These are phyloP conservation scores for Fonsecaea nubica DNA, from an alignment of 2,329 filamentous ascomycete species.

Conservation along the genomic window DNA sequence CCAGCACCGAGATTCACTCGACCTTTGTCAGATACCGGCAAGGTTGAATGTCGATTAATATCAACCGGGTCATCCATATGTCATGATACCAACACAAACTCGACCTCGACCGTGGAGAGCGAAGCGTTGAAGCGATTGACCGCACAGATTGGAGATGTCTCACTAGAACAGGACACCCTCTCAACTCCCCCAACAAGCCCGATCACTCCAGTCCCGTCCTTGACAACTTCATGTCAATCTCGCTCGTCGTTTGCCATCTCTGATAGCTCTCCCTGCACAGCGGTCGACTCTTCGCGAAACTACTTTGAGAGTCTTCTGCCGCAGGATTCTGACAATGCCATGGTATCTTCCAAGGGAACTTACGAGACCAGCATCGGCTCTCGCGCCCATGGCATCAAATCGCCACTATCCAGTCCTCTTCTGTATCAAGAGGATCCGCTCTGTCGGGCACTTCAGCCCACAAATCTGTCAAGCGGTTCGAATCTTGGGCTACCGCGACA, in stretches of 20 bases:
- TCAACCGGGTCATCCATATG: not conserved
- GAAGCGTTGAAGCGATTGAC: conserved; percentile 5
- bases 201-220: conserved; percentile 31
- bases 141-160: conserved; percentile 15
- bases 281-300: not conserved
- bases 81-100: not conserved
- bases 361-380: conserved; percentile 1
- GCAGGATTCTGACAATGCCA: not conserved
- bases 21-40: conserved; percentile 4
- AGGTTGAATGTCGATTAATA: conserved; percentile 28
- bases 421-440: not conserved
- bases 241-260: conserved; percentile 8
- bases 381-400: not conserved
- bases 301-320: not conserved
- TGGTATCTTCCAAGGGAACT: not conserved
- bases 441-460: not conserved
- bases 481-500: not conserved
- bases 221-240: conserved; percentile 29
- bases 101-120: conserved; percentile 8
- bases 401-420: conserved; percentile 6
- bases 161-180: not conserved
- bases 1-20: conserved; percentile 16
- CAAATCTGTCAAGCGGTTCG: not conserved
- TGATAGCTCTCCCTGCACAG: not conserved
- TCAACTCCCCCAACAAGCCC: conserved; percentile 16